These are phyloP conservation scores for Populus davidiana DNA, from an alignment of 345 rosid species.

Conservation along the genomic window DNA sequence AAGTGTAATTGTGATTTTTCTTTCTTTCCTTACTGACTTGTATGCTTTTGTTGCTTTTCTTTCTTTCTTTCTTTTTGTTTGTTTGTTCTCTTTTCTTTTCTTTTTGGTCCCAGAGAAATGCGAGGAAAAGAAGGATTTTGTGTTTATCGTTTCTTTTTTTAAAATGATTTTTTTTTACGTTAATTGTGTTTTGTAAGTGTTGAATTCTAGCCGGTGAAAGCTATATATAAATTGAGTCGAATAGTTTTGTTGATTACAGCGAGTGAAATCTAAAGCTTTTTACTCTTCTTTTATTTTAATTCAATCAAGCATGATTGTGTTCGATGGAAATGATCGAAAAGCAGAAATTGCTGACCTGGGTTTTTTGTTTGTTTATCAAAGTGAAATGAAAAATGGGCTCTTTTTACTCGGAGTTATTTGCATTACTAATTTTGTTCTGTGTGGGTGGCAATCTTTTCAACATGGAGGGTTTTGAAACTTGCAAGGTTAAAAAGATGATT, in stretches of 20 bases:
- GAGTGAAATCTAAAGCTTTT: not conserved
- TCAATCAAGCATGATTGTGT: not conserved
- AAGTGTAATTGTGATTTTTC: not conserved
- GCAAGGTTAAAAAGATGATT: slow-evolving; percentile 27
- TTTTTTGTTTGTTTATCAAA: not conserved
- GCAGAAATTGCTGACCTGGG: not conserved
- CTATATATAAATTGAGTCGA: not conserved
- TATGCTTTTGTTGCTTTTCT: not conserved
- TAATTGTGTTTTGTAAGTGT: not conserved
- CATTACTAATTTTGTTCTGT: not conserved
- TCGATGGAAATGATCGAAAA: not conserved
- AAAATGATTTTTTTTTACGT: not conserved
- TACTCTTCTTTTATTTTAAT: not conserved
- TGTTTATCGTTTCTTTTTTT: not conserved
- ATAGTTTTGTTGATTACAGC: not conserved
- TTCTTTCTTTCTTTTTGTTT: too few species aligned
- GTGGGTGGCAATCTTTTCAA: slow-evolving; percentile 2
- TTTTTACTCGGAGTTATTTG: not conserved
- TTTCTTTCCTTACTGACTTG: not conserved
- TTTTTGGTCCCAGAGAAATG: slow-evolving; percentile 7
- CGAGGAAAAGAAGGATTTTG: not conserved
- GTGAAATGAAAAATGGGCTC: not conserved
- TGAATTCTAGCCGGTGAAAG: not conserved
- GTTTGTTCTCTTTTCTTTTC: not conserved
- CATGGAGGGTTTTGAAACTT: slow-evolving; percentile 8